Percentiles rank a stretch among this genome's conserved stretches.
phyloP scores from a whole-genome alignment of 371 early-diverging fungal species.

The Dichotomocladium elegans region DNA sequence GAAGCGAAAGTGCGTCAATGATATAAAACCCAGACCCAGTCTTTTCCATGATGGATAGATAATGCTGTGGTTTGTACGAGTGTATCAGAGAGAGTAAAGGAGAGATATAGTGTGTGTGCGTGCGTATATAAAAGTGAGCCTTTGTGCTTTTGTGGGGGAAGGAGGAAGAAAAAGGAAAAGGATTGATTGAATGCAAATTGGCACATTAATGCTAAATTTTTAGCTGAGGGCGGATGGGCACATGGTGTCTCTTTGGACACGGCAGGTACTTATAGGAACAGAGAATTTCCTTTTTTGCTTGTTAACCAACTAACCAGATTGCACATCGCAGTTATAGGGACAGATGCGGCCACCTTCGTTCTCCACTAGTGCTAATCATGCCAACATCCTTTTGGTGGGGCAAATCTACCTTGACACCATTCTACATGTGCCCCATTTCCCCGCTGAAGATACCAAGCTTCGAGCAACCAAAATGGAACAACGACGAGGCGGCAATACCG shows the following conservation, averaged over 20 bases:
- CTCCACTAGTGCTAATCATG: neutral
- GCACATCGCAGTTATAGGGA: too few relatives aligned
- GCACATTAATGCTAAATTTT: too few relatives aligned
- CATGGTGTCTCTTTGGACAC: too few relatives aligned
- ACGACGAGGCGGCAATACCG: constrained; percentile 68
- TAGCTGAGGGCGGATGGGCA: too few relatives aligned
- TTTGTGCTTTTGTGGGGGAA: too few relatives aligned
- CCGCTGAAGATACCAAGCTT: constrained; percentile 57
- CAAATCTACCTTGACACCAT: constrained; percentile 52
- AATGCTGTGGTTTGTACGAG: too few relatives aligned
- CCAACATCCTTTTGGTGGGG: constrained; percentile 37
- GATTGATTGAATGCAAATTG: neutral
- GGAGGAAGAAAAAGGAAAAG: constrained; percentile 6
- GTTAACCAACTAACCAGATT: neutral
- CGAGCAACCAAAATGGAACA: constrained; percentile 50
- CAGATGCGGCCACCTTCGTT: neutral
- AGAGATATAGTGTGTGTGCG: neutral
- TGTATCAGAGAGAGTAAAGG: too few relatives aligned
- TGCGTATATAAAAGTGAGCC: too few relatives aligned
- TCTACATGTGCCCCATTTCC: constrained; percentile 47
- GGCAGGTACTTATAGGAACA: too few relatives aligned
- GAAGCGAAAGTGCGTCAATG: constrained; percentile 19
- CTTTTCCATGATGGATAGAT: constrained; percentile 12
- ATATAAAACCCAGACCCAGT: constrained; percentile 14
- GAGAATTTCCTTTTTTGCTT: neutral